Evolutionary conservation across 768 basidiomycete species (phyloP).

Genomic region (Boletellus emodensis): DNA sequence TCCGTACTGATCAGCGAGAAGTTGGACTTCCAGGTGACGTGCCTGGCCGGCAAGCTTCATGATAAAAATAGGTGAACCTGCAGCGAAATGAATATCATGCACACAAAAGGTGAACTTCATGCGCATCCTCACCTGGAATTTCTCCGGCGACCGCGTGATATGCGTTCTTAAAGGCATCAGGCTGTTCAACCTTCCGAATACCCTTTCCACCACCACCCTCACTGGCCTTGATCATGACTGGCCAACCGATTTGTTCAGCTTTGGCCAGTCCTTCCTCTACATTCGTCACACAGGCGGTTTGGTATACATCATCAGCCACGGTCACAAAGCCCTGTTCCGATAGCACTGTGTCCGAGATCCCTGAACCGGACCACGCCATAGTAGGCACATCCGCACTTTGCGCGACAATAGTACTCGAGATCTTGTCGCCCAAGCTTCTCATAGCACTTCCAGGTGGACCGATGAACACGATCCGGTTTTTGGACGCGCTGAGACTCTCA

Average conservation of each 20-base stretch:
- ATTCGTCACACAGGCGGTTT: conserved; percentile 78
- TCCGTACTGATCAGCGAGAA: conserved; percentile 98
- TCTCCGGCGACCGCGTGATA: conserved; percentile 93
- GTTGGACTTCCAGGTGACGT: conserved; percentile 95
- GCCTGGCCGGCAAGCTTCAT: conserved; percentile 99
- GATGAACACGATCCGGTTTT: conserved; percentile 97
- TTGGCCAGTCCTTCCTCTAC: conserved; percentile 83
- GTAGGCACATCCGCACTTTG: conserved; percentile 95
- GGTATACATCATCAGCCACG: conserved; percentile 89
- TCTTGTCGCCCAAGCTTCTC: conserved; percentile 99
- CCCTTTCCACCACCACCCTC: conserved; percentile 99
- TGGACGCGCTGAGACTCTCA: conserved; percentile 86
- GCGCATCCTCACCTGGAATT: conserved; percentile 73
- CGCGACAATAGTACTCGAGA: conserved; percentile 98
- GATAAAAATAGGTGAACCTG: conserved; percentile 97
- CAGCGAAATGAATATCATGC: conserved; percentile 1
- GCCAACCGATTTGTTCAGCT: conserved; percentile 90
- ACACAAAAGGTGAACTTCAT: background rate
- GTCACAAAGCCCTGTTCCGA: conserved; percentile 88
- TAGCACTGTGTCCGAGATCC: conserved; percentile 81
- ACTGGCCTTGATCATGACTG: conserved; percentile 99
- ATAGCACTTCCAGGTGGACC: conserved; percentile 98
- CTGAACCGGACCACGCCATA: conserved; percentile 98
- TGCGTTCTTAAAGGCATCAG: conserved; percentile 89
- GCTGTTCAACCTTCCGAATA: conserved; percentile 87